Base-by-base conservation (phyloP, 352 stramenopile genomes). In the Phytophthora vignae region DNA sequence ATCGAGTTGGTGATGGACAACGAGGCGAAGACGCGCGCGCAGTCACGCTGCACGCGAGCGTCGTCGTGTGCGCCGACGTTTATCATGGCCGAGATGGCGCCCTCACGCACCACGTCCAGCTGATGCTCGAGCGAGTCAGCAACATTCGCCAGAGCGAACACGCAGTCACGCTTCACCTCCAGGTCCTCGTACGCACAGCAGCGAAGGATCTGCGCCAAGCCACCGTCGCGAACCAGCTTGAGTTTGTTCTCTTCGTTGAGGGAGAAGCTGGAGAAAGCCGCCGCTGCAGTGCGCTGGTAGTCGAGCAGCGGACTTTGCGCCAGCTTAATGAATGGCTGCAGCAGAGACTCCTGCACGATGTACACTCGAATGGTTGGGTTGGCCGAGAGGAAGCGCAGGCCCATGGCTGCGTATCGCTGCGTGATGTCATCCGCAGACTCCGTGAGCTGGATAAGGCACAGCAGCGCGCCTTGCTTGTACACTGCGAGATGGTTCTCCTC, bases 391-490 rank as follows among this genome's bases (percentile, higher is more conserved):
- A 99, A 99, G 1, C 96, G 93, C 40, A 99, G 79, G 1, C 94
- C 96, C 86, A 99, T 99, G 6, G 94, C 95, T 19, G 90, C 95
- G 71, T 99, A 99, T 56, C 95, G 88, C 78, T 99, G 96, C 19
- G 88, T 98, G 14, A 99, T 84, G 61, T 98, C 95, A 56, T 98
- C 87, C 12, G 69, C 63, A 0, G 90, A 91, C 44, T 96, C 88
- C 0, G 91, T 98, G 0, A 99, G 84, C 10, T 90, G 84, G 14
- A 98, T 82, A 6, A 99, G 83, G 55, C 88, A 95, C 67, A 96
- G 84, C 22, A 99, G 71, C 1, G 84, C 96, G 38, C 96, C 97
- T 71, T 98, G 90, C 50, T 94, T 91, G 84, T 99, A 98, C 8
- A 98, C 87, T 1, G 80, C 71, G n/a, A 88, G 44, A 78, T 99